A percentile compares a stretch with the other conserved stretches of the same genome.
These are phyloP conservation scores for Thozetella sp. DNA, from an alignment of 495 filamentous ascomycete genomes.

Conservation along the genomic window DNA sequence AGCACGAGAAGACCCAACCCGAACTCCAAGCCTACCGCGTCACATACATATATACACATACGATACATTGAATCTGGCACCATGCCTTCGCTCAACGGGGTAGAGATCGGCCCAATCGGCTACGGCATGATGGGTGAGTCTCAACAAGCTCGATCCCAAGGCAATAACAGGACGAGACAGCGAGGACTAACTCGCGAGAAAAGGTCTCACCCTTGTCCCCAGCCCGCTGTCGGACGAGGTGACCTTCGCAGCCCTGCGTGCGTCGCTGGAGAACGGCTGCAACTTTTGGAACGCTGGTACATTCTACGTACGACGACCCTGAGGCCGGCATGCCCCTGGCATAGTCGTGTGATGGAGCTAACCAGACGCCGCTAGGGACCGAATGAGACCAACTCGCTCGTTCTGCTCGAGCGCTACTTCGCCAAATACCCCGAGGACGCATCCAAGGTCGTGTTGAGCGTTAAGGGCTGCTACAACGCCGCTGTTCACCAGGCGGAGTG, in stretches of 20 bases:
- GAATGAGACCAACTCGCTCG: constrained; percentile 66
- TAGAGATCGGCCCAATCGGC: constrained; percentile 55
- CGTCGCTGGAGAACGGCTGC: constrained; percentile 65
- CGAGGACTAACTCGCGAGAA: background rate
- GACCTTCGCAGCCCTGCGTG: constrained; percentile 68
- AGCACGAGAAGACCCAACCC: no score
- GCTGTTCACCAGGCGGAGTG: constrained; percentile 50
- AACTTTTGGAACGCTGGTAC: constrained; percentile 83
- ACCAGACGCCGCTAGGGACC: constrained; percentile 60
- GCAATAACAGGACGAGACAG: no score
- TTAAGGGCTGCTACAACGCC: constrained; percentile 60
- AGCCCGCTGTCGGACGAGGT: constrained; percentile 58
- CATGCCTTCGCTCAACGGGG: constrained; percentile 53
- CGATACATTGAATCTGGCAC: constrained; percentile 1
- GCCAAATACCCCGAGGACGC: constrained; percentile 68
- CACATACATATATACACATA: background rate
- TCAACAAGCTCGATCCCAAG: background rate
- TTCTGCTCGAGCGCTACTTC: constrained; percentile 68
- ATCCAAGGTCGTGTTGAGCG: constrained; percentile 62
- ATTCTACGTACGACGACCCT: constrained; percentile 55
- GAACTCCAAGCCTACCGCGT: background rate
- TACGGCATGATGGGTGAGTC: constrained; percentile 58
- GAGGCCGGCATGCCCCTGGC: background rate
- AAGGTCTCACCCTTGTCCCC: constrained; percentile 76
- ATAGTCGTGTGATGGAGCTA: background rate